Percentiles rank a stretch among this genome's conserved stretches.
Conservation (phyloP, 257 asterid species). For the Knoxia roxburghii region DNA sequence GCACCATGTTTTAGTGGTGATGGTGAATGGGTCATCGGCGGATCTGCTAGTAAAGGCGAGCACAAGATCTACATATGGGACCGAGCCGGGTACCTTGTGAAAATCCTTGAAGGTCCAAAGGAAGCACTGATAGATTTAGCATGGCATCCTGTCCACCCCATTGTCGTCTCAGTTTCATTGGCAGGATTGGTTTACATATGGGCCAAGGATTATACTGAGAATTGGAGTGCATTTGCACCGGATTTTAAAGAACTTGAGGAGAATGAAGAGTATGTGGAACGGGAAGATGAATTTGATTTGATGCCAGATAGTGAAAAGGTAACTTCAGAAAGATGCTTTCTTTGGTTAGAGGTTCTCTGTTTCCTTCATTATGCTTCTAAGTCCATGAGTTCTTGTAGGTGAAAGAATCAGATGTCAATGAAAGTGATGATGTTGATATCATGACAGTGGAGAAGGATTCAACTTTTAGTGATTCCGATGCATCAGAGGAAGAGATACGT, state of each 20-base stretch:
- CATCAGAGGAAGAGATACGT: constrained; percentile 68
- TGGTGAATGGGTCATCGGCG: constrained; percentile 94
- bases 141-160: constrained; percentile 91
- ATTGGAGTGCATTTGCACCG: constrained; percentile 98
- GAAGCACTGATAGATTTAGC: constrained; percentile 83
- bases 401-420: constrained; percentile 59
- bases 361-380: constrained; percentile 15
- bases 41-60: constrained; percentile 94
- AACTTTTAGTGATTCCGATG: constrained; percentile 84
- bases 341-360: constrained; percentile 5
- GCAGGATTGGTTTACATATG: constrained; percentile 81
- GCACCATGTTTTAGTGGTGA: constrained; percentile 97
- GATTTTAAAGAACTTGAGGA: constrained; percentile 94
- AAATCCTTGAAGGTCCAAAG: constrained; percentile 93
- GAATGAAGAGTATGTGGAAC: constrained; percentile 87
- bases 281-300: constrained; percentile 90
- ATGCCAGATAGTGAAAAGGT: constrained; percentile 72
- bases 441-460: constrained; percentile 60
- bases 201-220: constrained; percentile 97
- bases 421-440: constrained; percentile 78
- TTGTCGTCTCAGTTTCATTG: constrained; percentile 82
- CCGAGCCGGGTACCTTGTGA: constrained; percentile 84
- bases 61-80: constrained; percentile 98
- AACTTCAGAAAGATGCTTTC: neutral
- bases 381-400: constrained; percentile 38